Conservation (phyloP, 2,329 filamentous ascomycete genomes). For the Aspergillus pseudoglaucus region DNA sequence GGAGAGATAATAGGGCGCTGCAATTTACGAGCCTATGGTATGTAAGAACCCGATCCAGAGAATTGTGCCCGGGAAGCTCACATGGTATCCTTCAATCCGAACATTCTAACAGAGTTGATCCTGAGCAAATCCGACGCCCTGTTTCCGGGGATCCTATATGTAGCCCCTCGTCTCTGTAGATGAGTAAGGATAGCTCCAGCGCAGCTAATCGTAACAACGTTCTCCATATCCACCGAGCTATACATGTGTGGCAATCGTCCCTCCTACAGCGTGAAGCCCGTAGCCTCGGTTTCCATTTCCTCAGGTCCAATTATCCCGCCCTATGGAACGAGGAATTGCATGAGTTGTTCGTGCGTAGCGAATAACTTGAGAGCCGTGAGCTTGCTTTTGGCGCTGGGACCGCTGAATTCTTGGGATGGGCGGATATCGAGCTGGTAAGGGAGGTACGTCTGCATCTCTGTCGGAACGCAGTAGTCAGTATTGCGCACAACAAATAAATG, state of each 20-base stretch:
- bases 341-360: slow-evolving; percentile 40
- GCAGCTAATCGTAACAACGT: slow-evolving; percentile 69
- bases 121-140: slow-evolving; percentile 51
- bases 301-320: slow-evolving; percentile 44
- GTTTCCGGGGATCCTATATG: slow-evolving; percentile 57
- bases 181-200: slow-evolving; percentile 80
- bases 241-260: slow-evolving; percentile 63
- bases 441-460: slow-evolving; percentile 47
- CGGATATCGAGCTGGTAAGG: slow-evolving; percentile 61
- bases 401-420: slow-evolving; percentile 65
- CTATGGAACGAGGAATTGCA: slow-evolving; percentile 58
- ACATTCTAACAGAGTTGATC: slow-evolving; percentile 64
- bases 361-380: slow-evolving; percentile 54
- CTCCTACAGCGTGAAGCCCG: slow-evolving; percentile 50
- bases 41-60: slow-evolving; percentile 2
- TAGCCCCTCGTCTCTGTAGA: slow-evolving; percentile 61
- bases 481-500: background rate
- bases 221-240: slow-evolving; percentile 67
- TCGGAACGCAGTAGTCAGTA: background rate
- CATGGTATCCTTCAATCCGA: slow-evolving; percentile 61
- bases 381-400: slow-evolving; percentile 59
- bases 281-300: slow-evolving; percentile 31
- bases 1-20: slow-evolving; percentile 74
- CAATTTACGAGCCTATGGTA: slow-evolving; percentile 67
- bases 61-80: slow-evolving; percentile 22